phyloP scores from a whole-genome alignment of 768 basidiomycete species.

The Tylopilus balloui region DNA sequence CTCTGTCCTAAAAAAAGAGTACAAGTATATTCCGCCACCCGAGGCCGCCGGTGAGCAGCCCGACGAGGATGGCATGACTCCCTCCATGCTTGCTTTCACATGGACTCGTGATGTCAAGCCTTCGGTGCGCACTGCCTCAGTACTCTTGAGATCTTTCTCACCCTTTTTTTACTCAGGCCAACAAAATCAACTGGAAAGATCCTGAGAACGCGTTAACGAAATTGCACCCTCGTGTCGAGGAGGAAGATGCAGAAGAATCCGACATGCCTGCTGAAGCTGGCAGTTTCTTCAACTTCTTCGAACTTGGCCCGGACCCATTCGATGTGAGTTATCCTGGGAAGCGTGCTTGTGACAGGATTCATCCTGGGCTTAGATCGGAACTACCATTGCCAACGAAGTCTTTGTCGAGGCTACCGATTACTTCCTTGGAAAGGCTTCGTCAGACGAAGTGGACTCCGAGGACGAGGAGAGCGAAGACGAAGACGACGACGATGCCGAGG shows the following conservation, averaged over 20 bases:
- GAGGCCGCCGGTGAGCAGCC: constrained; percentile 51
- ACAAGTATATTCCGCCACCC: constrained; percentile 59
- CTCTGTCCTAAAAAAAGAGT: constrained; percentile 75
- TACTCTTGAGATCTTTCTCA: not conserved
- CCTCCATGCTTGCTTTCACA: constrained; percentile 73
- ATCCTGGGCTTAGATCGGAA: constrained; percentile 52
- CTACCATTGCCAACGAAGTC: constrained; percentile 68
- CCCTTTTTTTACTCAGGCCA: constrained; percentile 39
- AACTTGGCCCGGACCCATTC: constrained; percentile 55
- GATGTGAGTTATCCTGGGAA: constrained; percentile 47
- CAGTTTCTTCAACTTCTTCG: constrained; percentile 89
- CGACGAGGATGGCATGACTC: constrained; percentile 71
- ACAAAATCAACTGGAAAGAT: constrained; percentile 79
- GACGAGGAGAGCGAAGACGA: constrained; percentile 67
- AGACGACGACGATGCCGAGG: constrained; percentile 74
- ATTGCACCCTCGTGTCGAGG: constrained; percentile 62
- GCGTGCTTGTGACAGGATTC: constrained; percentile 1
- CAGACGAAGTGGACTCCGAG: constrained; percentile 59
- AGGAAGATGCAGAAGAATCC: constrained; percentile 51
- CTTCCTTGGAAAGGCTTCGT: constrained; percentile 65
- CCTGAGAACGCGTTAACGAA: constrained; percentile 73
- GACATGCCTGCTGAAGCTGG: constrained; percentile 63
- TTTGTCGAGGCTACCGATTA: constrained; percentile 80
- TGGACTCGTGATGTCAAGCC: constrained; percentile 72
- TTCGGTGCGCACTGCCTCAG: constrained; percentile 43